Base-by-base conservation (phyloP, 106 monocot species). In the Allium sativum region DNA sequence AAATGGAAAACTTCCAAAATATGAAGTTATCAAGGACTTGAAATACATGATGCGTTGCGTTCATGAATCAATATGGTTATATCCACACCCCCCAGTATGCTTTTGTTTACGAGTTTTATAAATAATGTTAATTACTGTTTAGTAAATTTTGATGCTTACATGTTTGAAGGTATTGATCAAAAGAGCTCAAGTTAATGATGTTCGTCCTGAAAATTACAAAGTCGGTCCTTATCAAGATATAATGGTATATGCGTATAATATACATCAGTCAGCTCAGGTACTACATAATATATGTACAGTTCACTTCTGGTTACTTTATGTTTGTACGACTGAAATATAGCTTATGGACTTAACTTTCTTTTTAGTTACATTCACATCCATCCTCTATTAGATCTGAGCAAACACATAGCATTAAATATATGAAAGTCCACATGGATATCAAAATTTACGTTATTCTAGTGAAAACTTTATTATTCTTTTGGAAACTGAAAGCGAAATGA, bases 241-340 rank as follows among this genome's bases (percentile, higher is more conserved):
- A 63, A 90, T 96, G 87, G 90, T 96, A 44, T 96, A 90, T 18
- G 95, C 90, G 20, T 96, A 96, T 50, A 96, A 96, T 52, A 96
- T 96, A 64, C 95, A 96, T 73, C 72, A 72, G 20, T 96, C 95
- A 12, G 58, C 90, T 57, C 70, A 90, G 84, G 95, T 96, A 82
- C 22, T 11, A 42, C 63, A 45, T 59, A 59, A 42, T 42, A 59
- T 14, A 11, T 58, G 40, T 12, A 57, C 11, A 31, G 40, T 42
- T 59, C n/a, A n/a, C n/a, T n/a, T n/a, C n/a, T n/a, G n/a, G n/a
- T n/a, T n/a, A n/a, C n/a, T n/a, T n/a, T n/a, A n/a, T n/a, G n/a
- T n/a, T 59, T 59, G 42, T 59, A 42, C 40, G 40, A 14, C 3
- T 17, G 42, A 14, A 14, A 59, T 15, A 6, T 55, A 40, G 16